Evolutionary conservation across 805 yeast genomes (phyloP).

Genomic region (Ogataea philodendri): DNA sequence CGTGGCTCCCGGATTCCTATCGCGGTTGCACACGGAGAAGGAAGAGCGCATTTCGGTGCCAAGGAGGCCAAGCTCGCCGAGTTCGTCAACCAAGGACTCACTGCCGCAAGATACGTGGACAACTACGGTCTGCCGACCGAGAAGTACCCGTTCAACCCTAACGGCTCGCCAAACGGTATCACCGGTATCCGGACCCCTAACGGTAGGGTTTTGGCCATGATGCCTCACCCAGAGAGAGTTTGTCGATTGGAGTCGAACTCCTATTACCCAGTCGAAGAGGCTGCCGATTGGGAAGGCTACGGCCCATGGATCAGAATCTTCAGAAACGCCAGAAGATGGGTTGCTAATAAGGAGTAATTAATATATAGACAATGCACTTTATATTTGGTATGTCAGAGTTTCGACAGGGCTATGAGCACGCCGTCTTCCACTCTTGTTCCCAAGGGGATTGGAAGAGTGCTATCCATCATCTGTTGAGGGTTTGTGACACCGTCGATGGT

Average conservation of each 20-base stretch:
- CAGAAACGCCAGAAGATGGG: constrained; percentile 94
- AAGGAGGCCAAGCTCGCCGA: constrained; percentile 41
- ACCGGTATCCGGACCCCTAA: constrained; percentile 88
- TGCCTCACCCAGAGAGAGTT: constrained; percentile 99
- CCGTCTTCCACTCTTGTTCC: constrained; percentile 72
- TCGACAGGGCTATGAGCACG: constrained; percentile 55
- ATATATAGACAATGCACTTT: constrained; percentile 4
- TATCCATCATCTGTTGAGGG: constrained; percentile 69
- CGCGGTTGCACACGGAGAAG: constrained; percentile 99
- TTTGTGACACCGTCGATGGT: constrained; percentile 51
- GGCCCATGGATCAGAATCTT: constrained; percentile 97
- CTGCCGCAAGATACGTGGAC: constrained; percentile 80
- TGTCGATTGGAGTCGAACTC: constrained; percentile 85
- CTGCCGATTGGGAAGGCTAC: constrained; percentile 68
- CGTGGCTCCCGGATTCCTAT: constrained; percentile 91
- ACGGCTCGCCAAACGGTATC: constrained; percentile 91
- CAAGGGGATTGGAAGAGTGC: constrained; percentile 46
- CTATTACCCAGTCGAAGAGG: constrained; percentile 70
- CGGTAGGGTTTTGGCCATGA: constrained; percentile 95
- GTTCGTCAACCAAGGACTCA: constrained; percentile 53
- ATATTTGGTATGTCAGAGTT: constrained; percentile 10
- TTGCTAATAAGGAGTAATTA: constrained; percentile 35
- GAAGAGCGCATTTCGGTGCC: constrained; percentile 71
- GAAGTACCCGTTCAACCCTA: constrained; percentile 90
- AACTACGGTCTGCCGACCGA: constrained; percentile 85